Evolutionary conservation across 306 rosid species (phyloP).

Genomic region (Clitoria ternatea): DNA sequence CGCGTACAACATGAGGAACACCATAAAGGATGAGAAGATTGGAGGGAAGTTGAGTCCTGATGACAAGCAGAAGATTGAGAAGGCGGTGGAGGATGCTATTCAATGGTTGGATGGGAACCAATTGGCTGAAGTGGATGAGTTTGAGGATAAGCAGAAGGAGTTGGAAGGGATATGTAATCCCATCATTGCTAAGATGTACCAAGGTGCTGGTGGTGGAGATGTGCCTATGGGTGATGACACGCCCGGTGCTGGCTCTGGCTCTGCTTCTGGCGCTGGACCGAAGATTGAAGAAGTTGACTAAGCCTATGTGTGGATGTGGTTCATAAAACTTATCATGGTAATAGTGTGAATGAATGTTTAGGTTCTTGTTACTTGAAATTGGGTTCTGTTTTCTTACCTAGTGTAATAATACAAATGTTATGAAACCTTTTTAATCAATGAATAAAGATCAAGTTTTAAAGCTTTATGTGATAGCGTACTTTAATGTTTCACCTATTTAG

Average conservation of each 20-base stretch:
- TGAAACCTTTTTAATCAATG: too few species aligned
- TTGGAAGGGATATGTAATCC: constrained; percentile 74
- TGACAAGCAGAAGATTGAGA: constrained; percentile 65
- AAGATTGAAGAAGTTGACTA: constrained; percentile 85
- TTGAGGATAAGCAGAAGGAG: constrained; percentile 76
- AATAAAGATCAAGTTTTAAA: too few species aligned
- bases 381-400: neutral
- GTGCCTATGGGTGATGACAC: constrained; percentile 31
- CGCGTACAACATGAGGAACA: constrained; percentile 82
- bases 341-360: too few species aligned
- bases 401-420: neutral
- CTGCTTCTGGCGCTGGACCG: constrained; percentile 57
- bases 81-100: constrained; percentile 60
- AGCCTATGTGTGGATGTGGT: neutral
- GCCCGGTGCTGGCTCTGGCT: constrained; percentile 25
- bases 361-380: neutral
- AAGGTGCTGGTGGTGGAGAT: constrained; percentile 39
- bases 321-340: neutral
- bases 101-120: constrained; percentile 79
- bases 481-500: too few species aligned
- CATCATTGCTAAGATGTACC: constrained; percentile 69
- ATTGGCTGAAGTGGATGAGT: constrained; percentile 75
- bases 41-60: constrained; percentile 45
- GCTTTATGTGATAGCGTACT: too few species aligned
- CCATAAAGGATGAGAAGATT: constrained; percentile 67